Evolutionary conservation across 805 yeast genomes (phyloP), one percentile per base, ranked within the genome.

Genomic region (Isabelozyma gotoi): DNA sequence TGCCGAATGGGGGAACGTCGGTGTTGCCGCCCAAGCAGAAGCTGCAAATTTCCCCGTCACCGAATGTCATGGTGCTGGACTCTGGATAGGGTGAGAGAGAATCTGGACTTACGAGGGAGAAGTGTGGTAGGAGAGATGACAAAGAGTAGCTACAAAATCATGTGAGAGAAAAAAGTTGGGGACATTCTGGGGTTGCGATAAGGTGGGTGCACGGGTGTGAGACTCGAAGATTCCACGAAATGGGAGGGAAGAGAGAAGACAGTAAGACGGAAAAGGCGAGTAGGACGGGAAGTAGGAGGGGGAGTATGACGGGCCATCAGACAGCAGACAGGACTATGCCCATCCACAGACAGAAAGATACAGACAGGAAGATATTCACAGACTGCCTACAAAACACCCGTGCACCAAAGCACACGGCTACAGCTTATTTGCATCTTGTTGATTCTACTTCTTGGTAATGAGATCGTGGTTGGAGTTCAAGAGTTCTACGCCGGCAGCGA

Each of bases 401-500:
- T n/a, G n/a, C n/a, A n/a, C n/a, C n/a, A n/a, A n/a, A n/a, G n/a
- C n/a, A n/a, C n/a, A n/a, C n/a, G n/a, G n/a, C n/a, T n/a, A n/a
- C n/a, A n/a, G n/a, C n/a, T n/a, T n/a, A n/a, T n/a, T n/a, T n/a
- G n/a, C n/a, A n/a, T n/a, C n/a, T n/a, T n/a, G n/a, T n/a, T 24
- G 12, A 10, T 7, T 24, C 29, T 24, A 24, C 8, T n/a, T 24
- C 10, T 24, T 24, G n/a, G 29, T 24, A n/a, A 24, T 24, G 12
- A 24, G 29, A n/a, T 24, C 29, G n/a, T 24, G 29, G 29, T 24
- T 24, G 29, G 29, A 10, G 29, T 24, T 24, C 29, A 24, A 24
- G 2, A 32, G 10, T 47, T 73, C 73, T 40, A 89, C 72, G 4
- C 98, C 98, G 42, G 82, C 82, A 11, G 97, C 95, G 39, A 90